A percentile compares a stretch with the other conserved stretches of the same genome.
Evolutionary conservation across 805 yeast species (phyloP).

Genomic region (Saccharomycopsis babjevae): DNA sequence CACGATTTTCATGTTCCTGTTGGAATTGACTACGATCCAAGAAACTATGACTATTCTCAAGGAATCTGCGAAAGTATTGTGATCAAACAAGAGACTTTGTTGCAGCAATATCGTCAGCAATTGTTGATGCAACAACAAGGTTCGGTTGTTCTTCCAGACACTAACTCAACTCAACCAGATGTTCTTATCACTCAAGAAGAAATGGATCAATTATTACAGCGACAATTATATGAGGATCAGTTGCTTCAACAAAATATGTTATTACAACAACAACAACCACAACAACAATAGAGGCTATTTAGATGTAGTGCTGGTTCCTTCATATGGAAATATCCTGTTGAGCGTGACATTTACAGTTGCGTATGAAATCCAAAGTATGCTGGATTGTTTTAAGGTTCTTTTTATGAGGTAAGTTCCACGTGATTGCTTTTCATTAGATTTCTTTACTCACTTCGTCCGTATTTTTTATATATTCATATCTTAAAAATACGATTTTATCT

Average conservation of each 20-base stretch:
- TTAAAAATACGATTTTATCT: too few species aligned
- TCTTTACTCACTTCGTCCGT: background rate
- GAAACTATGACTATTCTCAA: conserved; percentile 7
- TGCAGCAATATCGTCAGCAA: conserved; percentile 2
- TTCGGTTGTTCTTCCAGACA: background rate
- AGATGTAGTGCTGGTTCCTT: too few species aligned
- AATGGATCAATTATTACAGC: background rate
- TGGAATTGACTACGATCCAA: conserved; percentile 5
- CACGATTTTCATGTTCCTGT: conserved; percentile 48
- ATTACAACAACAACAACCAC: background rate
- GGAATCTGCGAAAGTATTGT: conserved; percentile 15
- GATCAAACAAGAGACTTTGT: conserved; percentile 6
- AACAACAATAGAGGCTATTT: background rate
- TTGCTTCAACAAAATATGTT: background rate
- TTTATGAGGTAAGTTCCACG: too few species aligned
- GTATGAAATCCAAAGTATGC: too few species aligned
- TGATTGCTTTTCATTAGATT: too few species aligned
- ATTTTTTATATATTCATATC: too few species aligned
- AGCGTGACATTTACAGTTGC: too few species aligned
- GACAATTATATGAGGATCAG: background rate
- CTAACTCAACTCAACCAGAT: background rate
- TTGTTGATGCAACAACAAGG: background rate
- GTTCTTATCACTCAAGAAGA: background rate
- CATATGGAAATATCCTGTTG: too few species aligned
- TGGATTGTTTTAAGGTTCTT: too few species aligned